Base-by-base conservation (phyloP, 2,329 filamentous ascomycete genomes). In the Torrubiella hemipterigena region DNA sequence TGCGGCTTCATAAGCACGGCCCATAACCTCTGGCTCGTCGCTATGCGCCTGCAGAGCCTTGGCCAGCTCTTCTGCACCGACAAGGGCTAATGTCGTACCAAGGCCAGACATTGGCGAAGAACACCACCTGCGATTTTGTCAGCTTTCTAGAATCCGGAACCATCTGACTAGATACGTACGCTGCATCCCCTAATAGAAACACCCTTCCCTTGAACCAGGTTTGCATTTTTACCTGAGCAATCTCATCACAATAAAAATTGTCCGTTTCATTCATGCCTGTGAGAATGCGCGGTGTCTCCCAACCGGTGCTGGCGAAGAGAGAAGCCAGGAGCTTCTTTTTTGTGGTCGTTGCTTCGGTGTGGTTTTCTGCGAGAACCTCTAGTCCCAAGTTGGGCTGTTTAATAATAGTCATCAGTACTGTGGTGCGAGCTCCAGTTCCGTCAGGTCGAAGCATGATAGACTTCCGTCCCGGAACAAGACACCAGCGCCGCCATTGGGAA, bases 31-130 rank as follows among this genome's bases (percentile, higher is more conserved):
- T n/a, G n/a, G n/a, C n/a, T n/a, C n/a, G n/a, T n/a, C n/a, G n/a
- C n/a, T n/a, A n/a, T n/a, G n/a, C 9, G 37, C 38, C 10, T 37
- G 33, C n/a, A 67, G 47, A 28, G 62, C 61, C 3, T 65, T 63
- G 1, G 67, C 67, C 2, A 73, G 54, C 0, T 66, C 50, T 39
- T 70, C 69, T 2, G 64, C 68, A 3, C 59, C 59, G 2, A 58
- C 43, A 15, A 71, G 37, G 3, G 61, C 60, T 4, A 57, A 38
- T 3, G 54, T 59, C 3, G 63, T 67, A 11, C 66, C 66, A 51
- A 65, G 59, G 1, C 67, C 67, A 0, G 61, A 63, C 6, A 61
- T 38, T 3, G 58, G 56, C 1, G 61, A 61, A 0, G 63, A 61
- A 15, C 54, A 59, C 38, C 62, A 63, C 2, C 42, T 44, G 17